Base-by-base conservation (phyloP, 2,329 filamentous ascomycete genomes). In the Teratosphaeria viscida region DNA sequence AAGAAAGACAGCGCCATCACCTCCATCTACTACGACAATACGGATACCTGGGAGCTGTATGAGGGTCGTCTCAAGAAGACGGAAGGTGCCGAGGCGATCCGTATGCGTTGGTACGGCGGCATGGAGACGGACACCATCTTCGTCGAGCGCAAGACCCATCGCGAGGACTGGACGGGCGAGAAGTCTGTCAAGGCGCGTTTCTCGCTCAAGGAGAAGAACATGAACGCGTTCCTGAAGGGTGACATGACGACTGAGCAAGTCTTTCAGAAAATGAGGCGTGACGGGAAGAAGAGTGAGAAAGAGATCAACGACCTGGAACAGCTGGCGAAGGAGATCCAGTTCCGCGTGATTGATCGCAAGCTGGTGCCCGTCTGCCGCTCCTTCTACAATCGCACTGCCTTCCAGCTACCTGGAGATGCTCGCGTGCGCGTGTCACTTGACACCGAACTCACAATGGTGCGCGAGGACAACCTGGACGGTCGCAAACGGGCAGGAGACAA, bases 171-270 rank as follows among this genome's bases (percentile, higher is more conserved):
- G 94, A 99, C 94, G 0, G 94, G 94, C 60, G 94, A 99, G 74
- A 96, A 97, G 77, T 97, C 92, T 1, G 94, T 99, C 76, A 99
- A 99, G 78, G 92, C 94, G 52, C 88, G 94, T 52, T 99, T 99
- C 71, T 82, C 89, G 8, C 81, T 94, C 64, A 97, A 99, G 78
- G 94, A 99, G 78, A 99, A 99, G 81, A 89, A 96, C 63, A 88
- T 99, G 70, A 97, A 97, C 71, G 82, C 90, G 14, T 99, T 92
- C 73, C 79, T 99, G 75, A 81, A 82, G 56, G 94, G 94, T 58
- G 85, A 91, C 67, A 81, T 95, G 70, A 89, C 91, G 1, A 92
- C 94, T 0, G 85, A 87, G 43, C 86, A 89, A 61, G 84, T 95
- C n/a, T 97, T 99, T 63, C 92, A 97, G 69, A 99, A 99, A 79